Base-by-base conservation (phyloP, 805 yeast genomes). In the Zygosaccharomyces kombuchaensis region DNA sequence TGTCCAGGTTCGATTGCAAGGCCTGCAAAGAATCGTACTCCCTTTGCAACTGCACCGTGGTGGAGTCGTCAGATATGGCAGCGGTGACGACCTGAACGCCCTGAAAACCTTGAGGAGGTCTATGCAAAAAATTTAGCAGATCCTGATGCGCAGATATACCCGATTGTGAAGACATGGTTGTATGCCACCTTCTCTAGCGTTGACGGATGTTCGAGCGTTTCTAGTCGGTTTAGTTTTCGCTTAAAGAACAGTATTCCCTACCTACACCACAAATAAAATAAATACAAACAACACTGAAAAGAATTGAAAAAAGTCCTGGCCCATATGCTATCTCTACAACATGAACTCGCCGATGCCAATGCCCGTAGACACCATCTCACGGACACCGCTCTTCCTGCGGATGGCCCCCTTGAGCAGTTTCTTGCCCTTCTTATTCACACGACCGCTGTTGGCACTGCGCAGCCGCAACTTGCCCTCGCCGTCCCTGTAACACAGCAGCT, bases 141-240 rank as follows among this genome's bases (percentile, higher is more conserved):
- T 45, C 52, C 49, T 59, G 59, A 21, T 59, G 57, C 2, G 69
- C 68, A 9, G 57, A 53, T 45, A 82, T 82, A 46, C 88, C 87
- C 0, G 86, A 80, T 59, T 80, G 85, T 48, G 70, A 77, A 1
- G 88, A 81, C 88, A 82, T 82, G 31, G 19, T 21, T 21, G 4
- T 32, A 22, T 34, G 27, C 21, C 4, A 13, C 22, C 13, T 31
- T 40, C 10, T 16, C n/a, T 16, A 27, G 22, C 14, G 9, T 10
- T 6, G 21, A 19, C 21, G 21, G 21, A 19, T 25, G 9, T 29
- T 29, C 16, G 16, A 29, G 3, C 21, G 13, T 21, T 12, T 10
- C 30, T 14, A 9, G 5, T 17, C 13, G 22, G 41, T 38, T 27
- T 27, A 27, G 22, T 27, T 38, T 17, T 26, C 13, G 22, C 27